Evolutionary conservation across 225 moss, liverwort and hornwort species (phyloP).

Genomic region (Physcomitrellopsis africana): DNA sequence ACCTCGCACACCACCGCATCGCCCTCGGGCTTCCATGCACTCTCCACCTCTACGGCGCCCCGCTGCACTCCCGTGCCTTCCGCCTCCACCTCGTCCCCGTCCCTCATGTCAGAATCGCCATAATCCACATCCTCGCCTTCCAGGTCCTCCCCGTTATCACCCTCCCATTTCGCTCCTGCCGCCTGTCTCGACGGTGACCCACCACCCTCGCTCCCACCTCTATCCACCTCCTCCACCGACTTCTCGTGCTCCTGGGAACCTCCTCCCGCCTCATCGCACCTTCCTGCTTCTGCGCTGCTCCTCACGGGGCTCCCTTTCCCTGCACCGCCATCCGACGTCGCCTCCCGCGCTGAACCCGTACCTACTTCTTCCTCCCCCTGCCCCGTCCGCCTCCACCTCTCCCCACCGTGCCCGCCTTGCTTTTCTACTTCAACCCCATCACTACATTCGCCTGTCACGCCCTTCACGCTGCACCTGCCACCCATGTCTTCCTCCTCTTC

Average conservation of each 20-base stretch:
- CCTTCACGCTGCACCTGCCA: conserved; percentile 18
- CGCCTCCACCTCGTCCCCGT: conserved; percentile 73
- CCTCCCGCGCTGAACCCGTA: conserved; percentile 20
- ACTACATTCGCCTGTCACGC: conserved; percentile 13
- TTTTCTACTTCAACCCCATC: conserved; percentile 30
- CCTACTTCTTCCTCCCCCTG: conserved; percentile 27
- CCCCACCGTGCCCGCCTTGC: conserved; percentile 27
- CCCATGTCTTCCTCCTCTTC: conserved; percentile 31
- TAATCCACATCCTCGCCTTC: conserved; percentile 98
- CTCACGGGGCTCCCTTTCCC: conserved; percentile 24
- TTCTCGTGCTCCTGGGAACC: conserved; percentile 47
- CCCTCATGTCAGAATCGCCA: conserved; percentile 85
- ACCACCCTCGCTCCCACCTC: conserved; percentile 45
- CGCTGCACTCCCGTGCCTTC: conserved; percentile 56
- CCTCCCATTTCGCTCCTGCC: conserved; percentile 55
- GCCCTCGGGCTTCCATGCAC: conserved; percentile 52
- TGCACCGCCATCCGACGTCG: conserved; percentile 25
- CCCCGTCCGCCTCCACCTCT: conserved; percentile 19
- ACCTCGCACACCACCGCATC: conserved; percentile 35
- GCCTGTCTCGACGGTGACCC: conserved; percentile 51
- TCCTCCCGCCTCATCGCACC: conserved; percentile 45
- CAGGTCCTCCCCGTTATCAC: conserved; percentile 72
- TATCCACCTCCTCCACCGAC: conserved; percentile 47
- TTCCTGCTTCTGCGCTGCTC: conserved; percentile 46
- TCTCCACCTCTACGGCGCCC: conserved; percentile 63